Evolutionary conservation across 2,329 filamentous ascomycete genomes (phyloP).

Genomic region (Epicoccum nigrum): DNA sequence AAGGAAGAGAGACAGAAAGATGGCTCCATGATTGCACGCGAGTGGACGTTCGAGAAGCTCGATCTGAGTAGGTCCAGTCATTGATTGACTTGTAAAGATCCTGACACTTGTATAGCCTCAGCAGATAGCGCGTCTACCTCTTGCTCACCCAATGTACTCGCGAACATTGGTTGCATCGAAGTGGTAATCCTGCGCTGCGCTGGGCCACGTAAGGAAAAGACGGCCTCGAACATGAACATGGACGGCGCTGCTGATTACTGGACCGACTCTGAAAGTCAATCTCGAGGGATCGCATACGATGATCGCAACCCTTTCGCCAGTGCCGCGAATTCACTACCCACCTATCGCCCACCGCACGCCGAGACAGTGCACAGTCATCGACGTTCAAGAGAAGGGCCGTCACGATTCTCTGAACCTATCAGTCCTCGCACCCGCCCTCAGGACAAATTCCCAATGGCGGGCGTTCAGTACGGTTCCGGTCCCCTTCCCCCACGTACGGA

Average conservation of each 20-base stretch:
- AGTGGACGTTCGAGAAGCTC: slow-evolving; percentile 60
- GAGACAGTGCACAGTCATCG: slow-evolving; percentile 8
- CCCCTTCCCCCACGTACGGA: slow-evolving; percentile 25
- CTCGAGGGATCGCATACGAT: slow-evolving; percentile 21
- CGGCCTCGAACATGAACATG: slow-evolving; percentile 32
- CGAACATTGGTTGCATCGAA: slow-evolving; percentile 56
- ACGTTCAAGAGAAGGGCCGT: not conserved
- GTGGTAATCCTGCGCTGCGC: slow-evolving; percentile 55
- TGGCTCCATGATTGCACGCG: slow-evolving; percentile 57
- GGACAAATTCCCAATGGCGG: slow-evolving; percentile 13
- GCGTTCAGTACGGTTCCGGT: slow-evolving; percentile 37
- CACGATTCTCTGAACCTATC: slow-evolving; percentile 17
- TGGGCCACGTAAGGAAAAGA: slow-evolving; percentile 28
- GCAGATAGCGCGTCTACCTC: slow-evolving; percentile 45
- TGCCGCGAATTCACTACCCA: not conserved
- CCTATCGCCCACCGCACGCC: slow-evolving; percentile 22
- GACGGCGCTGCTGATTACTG: slow-evolving; percentile 30
- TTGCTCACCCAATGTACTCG: slow-evolving; percentile 39
- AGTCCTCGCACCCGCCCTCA: slow-evolving; percentile 15
- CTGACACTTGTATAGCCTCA: slow-evolving; percentile 38
- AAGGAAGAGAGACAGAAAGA: slow-evolving; percentile 58
- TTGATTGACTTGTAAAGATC: not conserved
- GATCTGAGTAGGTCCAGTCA: slow-evolving; percentile 51
- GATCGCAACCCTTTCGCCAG: slow-evolving; percentile 19
- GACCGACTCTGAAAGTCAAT: slow-evolving; percentile 23